phyloP scores from a whole-genome alignment of 768 basidiomycete genomes.

The Leccinum barrowsii region DNA sequence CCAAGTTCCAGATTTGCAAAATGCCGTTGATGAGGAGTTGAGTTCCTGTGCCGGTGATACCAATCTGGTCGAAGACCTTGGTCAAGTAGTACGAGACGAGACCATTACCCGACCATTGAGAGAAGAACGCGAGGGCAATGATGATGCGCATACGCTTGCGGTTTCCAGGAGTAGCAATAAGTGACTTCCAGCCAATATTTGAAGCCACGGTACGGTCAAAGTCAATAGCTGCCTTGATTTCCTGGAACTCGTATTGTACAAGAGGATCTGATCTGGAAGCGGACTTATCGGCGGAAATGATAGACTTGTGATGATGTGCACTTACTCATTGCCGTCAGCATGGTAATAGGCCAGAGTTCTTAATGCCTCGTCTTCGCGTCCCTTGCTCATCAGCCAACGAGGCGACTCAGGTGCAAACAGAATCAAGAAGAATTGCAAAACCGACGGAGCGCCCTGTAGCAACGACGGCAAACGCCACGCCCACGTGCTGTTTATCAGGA shows the following conservation, averaged over 20 bases:
- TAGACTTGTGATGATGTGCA: not conserved
- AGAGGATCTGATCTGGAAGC: slow-evolving; percentile 53
- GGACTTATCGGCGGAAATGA: not conserved
- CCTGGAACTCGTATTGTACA: slow-evolving; percentile 70
- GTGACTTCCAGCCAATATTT: slow-evolving; percentile 66
- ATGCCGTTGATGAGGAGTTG: slow-evolving; percentile 85
- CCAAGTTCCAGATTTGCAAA: slow-evolving; percentile 79
- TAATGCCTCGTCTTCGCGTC: slow-evolving; percentile 65
- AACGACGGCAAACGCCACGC: slow-evolving; percentile 81
- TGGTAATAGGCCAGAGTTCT: slow-evolving; percentile 79
- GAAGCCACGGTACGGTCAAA: slow-evolving; percentile 58
- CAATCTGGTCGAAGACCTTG: slow-evolving; percentile 65
- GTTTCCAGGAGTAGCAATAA: slow-evolving; percentile 68
- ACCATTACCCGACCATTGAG: slow-evolving; percentile 84
- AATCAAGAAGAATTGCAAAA: slow-evolving; percentile 62
- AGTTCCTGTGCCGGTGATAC: slow-evolving; percentile 55
- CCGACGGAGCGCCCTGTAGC: slow-evolving; percentile 66
- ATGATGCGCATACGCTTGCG: slow-evolving; percentile 74
- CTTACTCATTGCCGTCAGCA: slow-evolving; percentile 65
- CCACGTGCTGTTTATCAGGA: slow-evolving; percentile 65
- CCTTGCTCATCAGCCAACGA: slow-evolving; percentile 77
- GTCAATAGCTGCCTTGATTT: slow-evolving; percentile 76
- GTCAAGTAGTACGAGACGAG: slow-evolving; percentile 82
- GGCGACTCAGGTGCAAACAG: slow-evolving; percentile 80
- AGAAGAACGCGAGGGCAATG: slow-evolving; percentile 76